Base-by-base conservation (phyloP, 2,329 filamentous ascomycete species). In the Xylaria digitata region DNA sequence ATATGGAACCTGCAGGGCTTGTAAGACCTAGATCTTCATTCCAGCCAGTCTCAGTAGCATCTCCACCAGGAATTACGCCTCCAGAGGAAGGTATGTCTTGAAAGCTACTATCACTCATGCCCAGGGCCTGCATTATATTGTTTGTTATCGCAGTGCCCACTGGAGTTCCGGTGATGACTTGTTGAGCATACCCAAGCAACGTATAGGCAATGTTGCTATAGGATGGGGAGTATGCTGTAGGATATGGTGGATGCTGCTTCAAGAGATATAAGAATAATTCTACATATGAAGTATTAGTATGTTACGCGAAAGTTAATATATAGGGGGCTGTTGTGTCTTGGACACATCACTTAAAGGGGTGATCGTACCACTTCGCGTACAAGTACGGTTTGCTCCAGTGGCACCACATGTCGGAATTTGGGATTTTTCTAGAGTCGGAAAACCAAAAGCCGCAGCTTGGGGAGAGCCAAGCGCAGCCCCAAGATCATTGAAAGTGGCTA, bases 171-270 rank as follows among this genome's bases (percentile, higher is more conserved):
- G 79, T 81, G 65, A 82, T 81, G 55, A 71, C 72, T 66, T 82
- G 78, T n/a, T 80, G 74, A 6, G 78, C 80, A 61, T 80, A 82
- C 2, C 74, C 73, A 3, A 82, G 71, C 40, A 82, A 74, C 56
- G 76, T 73, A 63, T 73, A 81, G 6, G 76, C 80, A 0, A 76
- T 70, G 68, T 82, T 81, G 56, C 77, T 76, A 66, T 81, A 80
- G 2, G 75, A 75, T 0, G 79, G 79, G 1, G 76, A 75, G 30
- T 74, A 68, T 13, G 72, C 76, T 1, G 78, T 72, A 3, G 77
- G 71, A 58, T 78, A 79, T 6, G 78, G 70, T 0, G 79, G 80
- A 58, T 74, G 71, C 6, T 75, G 72, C n/a, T 73, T 72, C 9
- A 74, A 67, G 11, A 78, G 71, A 32, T 67, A 69, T 5, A 49